Conservation (phyloP, 305 asterid genomes). For the Galium porrigens region DNA sequence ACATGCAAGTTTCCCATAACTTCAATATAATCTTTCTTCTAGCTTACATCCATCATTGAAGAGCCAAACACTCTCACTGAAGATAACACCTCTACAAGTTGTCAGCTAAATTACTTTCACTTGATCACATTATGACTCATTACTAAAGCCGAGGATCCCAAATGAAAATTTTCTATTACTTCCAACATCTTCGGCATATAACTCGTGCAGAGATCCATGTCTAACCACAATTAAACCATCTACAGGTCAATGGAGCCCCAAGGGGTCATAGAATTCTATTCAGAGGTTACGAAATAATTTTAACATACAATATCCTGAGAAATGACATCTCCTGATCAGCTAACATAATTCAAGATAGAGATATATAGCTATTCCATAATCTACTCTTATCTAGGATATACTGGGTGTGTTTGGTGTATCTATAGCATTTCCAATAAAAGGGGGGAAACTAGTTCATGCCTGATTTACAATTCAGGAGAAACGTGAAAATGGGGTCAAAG, state of each 20-base stretch:
- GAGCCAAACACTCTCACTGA: background rate
- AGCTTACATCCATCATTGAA: background rate
- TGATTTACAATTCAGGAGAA: background rate
- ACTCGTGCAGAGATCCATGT: background rate
- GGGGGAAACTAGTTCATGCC: background rate
- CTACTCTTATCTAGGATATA: too few species aligned
- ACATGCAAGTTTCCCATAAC: background rate
- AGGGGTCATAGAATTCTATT: background rate
- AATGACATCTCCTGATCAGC: background rate
- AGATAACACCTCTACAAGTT: background rate
- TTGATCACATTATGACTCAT: background rate
- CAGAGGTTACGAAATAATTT: background rate
- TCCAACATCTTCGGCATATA: background rate
- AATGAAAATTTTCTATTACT: background rate
- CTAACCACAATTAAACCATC: background rate
- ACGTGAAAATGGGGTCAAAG: background rate
- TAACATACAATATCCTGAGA: background rate
- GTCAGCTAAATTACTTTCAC: background rate
- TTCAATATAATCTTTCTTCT: background rate
- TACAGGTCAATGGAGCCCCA: background rate
- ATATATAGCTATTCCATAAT: background rate
- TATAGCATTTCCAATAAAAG: background rate
- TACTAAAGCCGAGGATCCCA: constrained; percentile 1
- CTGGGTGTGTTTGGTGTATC: background rate
- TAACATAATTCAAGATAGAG: background rate